Evolutionary conservation across 164 flowering plant species (phyloP), one percentile per base, ranked within the genome.

Genomic region (Stephania yunnanensis): DNA sequence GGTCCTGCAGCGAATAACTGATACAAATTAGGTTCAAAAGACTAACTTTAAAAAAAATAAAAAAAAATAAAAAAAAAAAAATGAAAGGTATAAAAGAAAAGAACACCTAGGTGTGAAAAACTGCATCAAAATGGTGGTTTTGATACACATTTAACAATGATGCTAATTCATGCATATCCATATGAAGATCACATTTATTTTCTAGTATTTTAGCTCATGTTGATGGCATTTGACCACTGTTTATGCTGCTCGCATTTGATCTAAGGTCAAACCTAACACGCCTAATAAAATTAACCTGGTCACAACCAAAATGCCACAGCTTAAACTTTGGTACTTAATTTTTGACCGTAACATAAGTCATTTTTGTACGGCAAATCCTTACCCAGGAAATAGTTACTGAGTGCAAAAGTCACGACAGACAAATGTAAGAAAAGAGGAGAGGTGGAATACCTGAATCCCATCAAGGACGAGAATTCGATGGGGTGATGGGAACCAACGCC

Each of bases 401-500:
- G 42, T 2, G 42, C 42, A 36, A 36, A 36, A 36, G 42, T 36
- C 42, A 36, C 42, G 1, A 4, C 1, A 4, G 42, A 36, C 2
- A 36, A 2, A 36, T 36, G 42, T 2, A 36, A 36, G 42, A 36
- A 36, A 36, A 36, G 42, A 36, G 42, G 42, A 36, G 42, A 36
- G 42, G 42, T 2, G 42, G 11, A 58, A 46, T 69, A 95, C 99
- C 99, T 95, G 99, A 61, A 95, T 87, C 52, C 93, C 93, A 79
- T 95, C 99, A 78, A 95, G 97, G 81, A 88, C 94, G 74, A 95
- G 83, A 74, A 93, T 76, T 52, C 97, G 87, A 76, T 86, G 91
- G 3, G 86, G 79, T 68, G 82, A 82, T 61, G 89, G 85, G 77
- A 92, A 88, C 91, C 87, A 90, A 46, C 75, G 78, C 10, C 19